phyloP scores from a whole-genome alignment of 2,329 filamentous ascomycete species.

The Cytospora piceae region DNA sequence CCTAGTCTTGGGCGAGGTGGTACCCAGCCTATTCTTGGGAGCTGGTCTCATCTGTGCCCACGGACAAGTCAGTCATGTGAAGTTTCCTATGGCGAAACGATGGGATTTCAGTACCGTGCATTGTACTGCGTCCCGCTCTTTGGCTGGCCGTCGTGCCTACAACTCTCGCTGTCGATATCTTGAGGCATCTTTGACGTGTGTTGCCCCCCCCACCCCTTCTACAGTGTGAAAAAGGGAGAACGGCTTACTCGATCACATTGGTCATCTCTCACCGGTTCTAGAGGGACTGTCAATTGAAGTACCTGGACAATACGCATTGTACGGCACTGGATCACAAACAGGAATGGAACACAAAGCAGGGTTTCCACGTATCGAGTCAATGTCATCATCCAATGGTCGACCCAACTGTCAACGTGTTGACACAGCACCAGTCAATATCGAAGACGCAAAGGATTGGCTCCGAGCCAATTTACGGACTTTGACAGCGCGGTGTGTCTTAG shows the following conservation, averaged over 20 bases:
- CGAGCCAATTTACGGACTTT: constrained; percentile 15
- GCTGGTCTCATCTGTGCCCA: not conserved
- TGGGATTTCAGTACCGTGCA: not conserved
- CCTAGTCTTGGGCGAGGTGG: not conserved
- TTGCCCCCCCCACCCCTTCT: not conserved
- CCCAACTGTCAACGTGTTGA: constrained; percentile 6
- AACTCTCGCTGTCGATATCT: not conserved
- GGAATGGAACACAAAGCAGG: constrained; percentile 17
- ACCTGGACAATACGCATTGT: constrained; percentile 14
- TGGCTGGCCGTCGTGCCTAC: not conserved
- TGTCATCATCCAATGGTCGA: constrained; percentile 14
- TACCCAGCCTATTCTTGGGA: not conserved
- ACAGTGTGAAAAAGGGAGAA: constrained; percentile 1
- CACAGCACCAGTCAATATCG: constrained; percentile 12
- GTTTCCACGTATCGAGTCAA: constrained; percentile 8
- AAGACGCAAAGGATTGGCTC: constrained; percentile 14
- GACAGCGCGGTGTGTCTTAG: constrained; percentile 22
- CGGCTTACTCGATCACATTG: constrained; percentile 7
- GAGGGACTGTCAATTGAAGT: constrained; percentile 8
- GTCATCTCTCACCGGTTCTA: constrained; percentile 10
- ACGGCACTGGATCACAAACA: constrained; percentile 8
- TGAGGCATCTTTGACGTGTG: not conserved
- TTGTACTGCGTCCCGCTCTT: not conserved
- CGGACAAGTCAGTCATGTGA: not conserved
- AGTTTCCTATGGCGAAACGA: not conserved